These are phyloP conservation scores for Aspergillus tamarii DNA, from an alignment of 2,329 filamentous ascomycete species.

Conservation along the genomic window DNA sequence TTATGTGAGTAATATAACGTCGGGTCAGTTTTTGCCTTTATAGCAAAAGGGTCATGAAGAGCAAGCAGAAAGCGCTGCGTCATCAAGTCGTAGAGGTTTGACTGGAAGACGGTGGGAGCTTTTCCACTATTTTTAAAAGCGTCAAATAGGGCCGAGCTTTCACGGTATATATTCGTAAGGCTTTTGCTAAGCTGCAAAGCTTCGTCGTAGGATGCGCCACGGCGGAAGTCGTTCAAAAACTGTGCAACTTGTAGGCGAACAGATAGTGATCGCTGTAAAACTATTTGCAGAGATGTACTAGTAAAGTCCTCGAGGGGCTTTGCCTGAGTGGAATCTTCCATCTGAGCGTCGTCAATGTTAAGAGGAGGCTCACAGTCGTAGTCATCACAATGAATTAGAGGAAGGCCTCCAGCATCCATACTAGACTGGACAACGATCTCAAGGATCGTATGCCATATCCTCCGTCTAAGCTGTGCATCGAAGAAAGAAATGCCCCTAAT, in stretches of 20 bases:
- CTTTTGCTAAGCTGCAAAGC: neutral
- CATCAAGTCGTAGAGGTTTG: constrained; percentile 5
- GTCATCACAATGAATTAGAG: constrained; percentile 18
- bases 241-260: neutral
- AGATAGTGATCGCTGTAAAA: neutral
- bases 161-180: neutral
- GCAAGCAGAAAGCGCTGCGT: constrained; percentile 13
- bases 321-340: neutral
- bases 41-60: constrained; percentile 12
- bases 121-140: neutral
- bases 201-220: neutral
- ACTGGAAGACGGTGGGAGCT: constrained; percentile 8
- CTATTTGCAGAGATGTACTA: neutral
- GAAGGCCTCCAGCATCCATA: constrained; percentile 25
- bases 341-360: neutral
- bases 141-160: neutral
- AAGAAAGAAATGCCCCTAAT: constrained; percentile 8
- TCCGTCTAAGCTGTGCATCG: constrained; percentile 32
- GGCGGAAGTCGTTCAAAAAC: neutral
- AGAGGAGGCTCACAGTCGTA: constrained; percentile 20
- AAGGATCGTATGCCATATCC: constrained; percentile 35
- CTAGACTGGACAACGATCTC: constrained; percentile 33
- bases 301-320: neutral
- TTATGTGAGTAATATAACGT: constrained; percentile 9
- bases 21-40: constrained; percentile 4